These are phyloP conservation scores for Annulohypoxylon moriforme DNA, from an alignment of 495 filamentous ascomycete species.

Conservation along the genomic window DNA sequence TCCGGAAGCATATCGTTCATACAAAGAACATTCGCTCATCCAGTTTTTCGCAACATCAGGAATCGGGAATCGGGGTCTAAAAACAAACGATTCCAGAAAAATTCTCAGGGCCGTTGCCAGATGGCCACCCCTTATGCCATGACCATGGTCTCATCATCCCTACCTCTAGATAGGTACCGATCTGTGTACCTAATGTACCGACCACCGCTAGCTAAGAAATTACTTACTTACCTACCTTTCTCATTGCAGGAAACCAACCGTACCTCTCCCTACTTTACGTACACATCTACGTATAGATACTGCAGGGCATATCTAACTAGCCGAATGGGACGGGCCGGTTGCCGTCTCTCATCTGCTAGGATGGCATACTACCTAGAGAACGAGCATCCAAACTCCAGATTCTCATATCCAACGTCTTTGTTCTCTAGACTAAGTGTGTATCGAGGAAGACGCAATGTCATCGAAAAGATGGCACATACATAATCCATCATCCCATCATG, in stretches of 20 bases:
- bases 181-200: neutral
- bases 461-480: conserved; percentile 13
- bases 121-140: conserved; percentile 1
- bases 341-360: conserved; percentile 38
- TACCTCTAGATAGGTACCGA: neutral
- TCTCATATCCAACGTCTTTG: conserved; percentile 2
- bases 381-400: neutral
- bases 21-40: conserved; percentile 29
- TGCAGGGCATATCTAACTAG: conserved; percentile 19
- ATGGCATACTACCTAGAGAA: conserved; percentile 15
- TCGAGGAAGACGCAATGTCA: conserved; percentile 1
- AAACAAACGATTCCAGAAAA: conserved; percentile 24
- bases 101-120: conserved; percentile 9
- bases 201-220: neutral
- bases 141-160: neutral
- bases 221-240: neutral
- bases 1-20: conserved; percentile 19
- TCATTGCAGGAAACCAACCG: neutral
- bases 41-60: conserved; percentile 5
- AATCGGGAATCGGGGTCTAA: conserved; percentile 6
- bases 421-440: conserved; percentile 2
- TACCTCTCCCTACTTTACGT: neutral
- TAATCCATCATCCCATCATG: conserved; percentile 19
- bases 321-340: conserved; percentile 43
- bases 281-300: neutral